Conservation (phyloP, 306 rosid species). For the Cercis canadensis region DNA sequence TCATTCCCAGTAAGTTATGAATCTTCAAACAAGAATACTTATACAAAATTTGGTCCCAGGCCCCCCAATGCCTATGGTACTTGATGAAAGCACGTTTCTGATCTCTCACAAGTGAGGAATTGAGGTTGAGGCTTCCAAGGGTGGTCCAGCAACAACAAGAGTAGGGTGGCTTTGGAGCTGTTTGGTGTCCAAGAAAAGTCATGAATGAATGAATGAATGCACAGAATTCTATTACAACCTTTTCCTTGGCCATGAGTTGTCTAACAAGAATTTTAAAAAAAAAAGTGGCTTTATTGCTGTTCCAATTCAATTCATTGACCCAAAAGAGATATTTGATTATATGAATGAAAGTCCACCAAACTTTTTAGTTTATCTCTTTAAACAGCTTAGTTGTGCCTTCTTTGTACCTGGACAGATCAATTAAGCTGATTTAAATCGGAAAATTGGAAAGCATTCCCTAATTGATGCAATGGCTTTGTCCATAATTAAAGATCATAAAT, state of each 20-base stretch:
- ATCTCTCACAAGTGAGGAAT: constrained; percentile 23
- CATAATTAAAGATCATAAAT: neutral
- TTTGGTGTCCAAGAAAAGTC: constrained; percentile 37
- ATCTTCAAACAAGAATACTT: neutral
- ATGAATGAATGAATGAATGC: neutral
- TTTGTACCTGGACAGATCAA: constrained; percentile 40
- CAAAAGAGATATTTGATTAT: too few species aligned
- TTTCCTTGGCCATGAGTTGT: constrained; percentile 41
- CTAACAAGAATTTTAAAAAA: neutral
- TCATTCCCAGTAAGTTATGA: constrained; percentile 3
- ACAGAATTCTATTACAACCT: constrained; percentile 21
- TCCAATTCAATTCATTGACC: too few species aligned
- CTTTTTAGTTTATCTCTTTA: constrained; percentile 36
- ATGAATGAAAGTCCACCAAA: neutral
- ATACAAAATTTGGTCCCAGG: constrained; percentile 31
- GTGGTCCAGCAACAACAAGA: constrained; percentile 38
- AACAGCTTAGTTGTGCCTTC: constrained; percentile 41
- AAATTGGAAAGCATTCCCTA: constrained; percentile 26
- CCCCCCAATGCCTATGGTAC: constrained; percentile 25
- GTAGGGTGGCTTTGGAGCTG: constrained; percentile 35
- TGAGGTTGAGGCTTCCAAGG: constrained; percentile 10
- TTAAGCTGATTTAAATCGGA: constrained; percentile 31
- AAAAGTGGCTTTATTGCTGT: too few species aligned
- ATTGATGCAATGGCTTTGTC: constrained; percentile 22
- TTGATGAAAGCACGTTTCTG: constrained; percentile 52